Evolutionary conservation across 169 alveolate species (phyloP).

Genomic region (Plasmodium malariae): DNA sequence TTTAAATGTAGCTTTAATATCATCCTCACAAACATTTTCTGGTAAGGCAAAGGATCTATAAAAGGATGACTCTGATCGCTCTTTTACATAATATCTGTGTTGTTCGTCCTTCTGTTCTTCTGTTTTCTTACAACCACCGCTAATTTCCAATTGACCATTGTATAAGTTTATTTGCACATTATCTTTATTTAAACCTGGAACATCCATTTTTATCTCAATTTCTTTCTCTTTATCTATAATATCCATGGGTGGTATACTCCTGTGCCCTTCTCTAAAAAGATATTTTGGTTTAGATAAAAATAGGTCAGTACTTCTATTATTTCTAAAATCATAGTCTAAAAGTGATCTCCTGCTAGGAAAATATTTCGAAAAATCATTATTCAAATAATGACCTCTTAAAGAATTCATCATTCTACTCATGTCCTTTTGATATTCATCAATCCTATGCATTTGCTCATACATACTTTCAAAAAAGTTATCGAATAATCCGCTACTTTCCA

Average conservation of each 20-base stretch:
- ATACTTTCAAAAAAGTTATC: conserved; percentile 34
- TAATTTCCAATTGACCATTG: conserved; percentile 30
- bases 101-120: conserved; percentile 51
- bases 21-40: conserved; percentile 43
- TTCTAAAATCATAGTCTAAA: conserved; percentile 24
- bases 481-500: conserved; percentile 18
- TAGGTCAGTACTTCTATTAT: conserved; percentile 15
- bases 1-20: conserved; percentile 57
- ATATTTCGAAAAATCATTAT: conserved; percentile 31
- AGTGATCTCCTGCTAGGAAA: conserved; percentile 52
- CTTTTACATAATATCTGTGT: conserved; percentile 38
- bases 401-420: conserved; percentile 67
- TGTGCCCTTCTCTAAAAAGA: conserved; percentile 13
- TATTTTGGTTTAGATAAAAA: conserved; percentile 15
- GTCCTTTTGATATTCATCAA: conserved; percentile 31
- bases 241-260: conserved; percentile 36
- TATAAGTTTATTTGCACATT: conserved; percentile 31
- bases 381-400: conserved; percentile 15
- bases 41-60: conserved; percentile 39
- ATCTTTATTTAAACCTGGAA: conserved; percentile 65
- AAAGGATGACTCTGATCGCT: conserved; percentile 20
- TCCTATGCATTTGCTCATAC: conserved; percentile 25
- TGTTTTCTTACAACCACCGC: conserved; percentile 20
- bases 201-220: conserved; percentile 53
- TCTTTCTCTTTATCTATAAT: conserved; percentile 41